Percentiles rank a stretch among this genome's conserved stretches.
phyloP scores from a whole-genome alignment of 1,284 basidiomycete species.

The Gymnopus androsaceus region DNA sequence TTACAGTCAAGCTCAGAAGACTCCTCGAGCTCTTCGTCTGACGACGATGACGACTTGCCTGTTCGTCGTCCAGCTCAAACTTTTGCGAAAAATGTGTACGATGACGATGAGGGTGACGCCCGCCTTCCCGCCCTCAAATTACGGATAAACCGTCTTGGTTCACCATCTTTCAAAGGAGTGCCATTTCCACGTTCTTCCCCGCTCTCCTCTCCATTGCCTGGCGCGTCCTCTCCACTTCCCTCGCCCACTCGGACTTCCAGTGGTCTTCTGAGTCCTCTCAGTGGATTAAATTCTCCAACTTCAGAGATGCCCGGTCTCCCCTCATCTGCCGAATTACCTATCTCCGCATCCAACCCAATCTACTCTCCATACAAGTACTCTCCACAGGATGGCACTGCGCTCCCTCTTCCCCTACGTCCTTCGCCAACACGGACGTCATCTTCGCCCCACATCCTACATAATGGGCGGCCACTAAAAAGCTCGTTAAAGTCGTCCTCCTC shows the following conservation, averaged over 20 bases:
- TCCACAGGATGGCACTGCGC: background rate
- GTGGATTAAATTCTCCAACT: background rate
- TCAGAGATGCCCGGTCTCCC: constrained; percentile 2
- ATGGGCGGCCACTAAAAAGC: constrained; percentile 88
- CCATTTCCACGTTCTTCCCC: constrained; percentile 36
- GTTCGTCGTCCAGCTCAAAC: constrained; percentile 11
- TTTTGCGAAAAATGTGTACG: constrained; percentile 15
- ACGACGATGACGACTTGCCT: constrained; percentile 9
- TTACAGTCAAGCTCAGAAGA: constrained; percentile 2
- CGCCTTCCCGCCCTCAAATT: constrained; percentile 17
- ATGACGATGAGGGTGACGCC: constrained; percentile 20
- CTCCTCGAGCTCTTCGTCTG: constrained; percentile 1
- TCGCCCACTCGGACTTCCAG: constrained; percentile 27
- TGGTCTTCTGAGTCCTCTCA: constrained; percentile 4
- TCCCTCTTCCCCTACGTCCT: constrained; percentile 14
- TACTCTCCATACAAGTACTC: constrained; percentile 11
- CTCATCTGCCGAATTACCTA: background rate
- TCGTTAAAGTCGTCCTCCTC: constrained; percentile 78
- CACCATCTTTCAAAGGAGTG: constrained; percentile 24
- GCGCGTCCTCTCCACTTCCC: constrained; percentile 28
- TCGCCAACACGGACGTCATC: constrained; percentile 32
- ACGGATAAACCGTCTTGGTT: constrained; percentile 8
- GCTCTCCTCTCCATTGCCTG: constrained; percentile 25
- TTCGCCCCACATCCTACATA: constrained; percentile 58
- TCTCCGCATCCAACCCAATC: constrained; percentile 5